A percentile compares a stretch with the other conserved stretches of the same genome.
These are phyloP conservation scores for Wallacemonas rigidus DNA, from an alignment of 208 protist species.

Conservation along the genomic window DNA sequence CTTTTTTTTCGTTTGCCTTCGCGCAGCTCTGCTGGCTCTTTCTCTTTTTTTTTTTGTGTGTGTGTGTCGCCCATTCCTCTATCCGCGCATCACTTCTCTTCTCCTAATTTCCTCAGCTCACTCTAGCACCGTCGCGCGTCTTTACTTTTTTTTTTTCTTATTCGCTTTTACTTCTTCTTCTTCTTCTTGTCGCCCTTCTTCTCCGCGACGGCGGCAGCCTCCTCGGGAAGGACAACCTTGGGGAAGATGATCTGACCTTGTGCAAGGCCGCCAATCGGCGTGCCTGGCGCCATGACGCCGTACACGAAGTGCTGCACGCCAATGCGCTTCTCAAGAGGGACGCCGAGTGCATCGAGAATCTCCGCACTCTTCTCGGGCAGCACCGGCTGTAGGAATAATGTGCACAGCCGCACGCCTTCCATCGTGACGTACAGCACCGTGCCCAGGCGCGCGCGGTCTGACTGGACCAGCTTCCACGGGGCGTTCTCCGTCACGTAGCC, in stretches of 20 bases:
- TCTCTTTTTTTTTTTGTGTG: conserved; percentile 11
- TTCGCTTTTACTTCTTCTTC: conserved; percentile 18
- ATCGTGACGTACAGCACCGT: conserved; percentile 91
- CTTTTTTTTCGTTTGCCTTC: too few relatives aligned
- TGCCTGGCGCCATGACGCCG: conserved; percentile 62
- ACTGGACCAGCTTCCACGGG: conserved; percentile 93
- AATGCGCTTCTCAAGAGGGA: conserved; percentile 53
- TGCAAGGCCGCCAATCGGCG: conserved; percentile 45
- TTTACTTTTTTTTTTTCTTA: background rate
- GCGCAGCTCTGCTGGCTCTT: background rate
- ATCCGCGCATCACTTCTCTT: too few relatives aligned
- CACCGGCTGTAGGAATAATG: conserved; percentile 82
- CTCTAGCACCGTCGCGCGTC: too few relatives aligned
- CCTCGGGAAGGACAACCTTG: conserved; percentile 45
- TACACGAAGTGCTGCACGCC: conserved; percentile 68
- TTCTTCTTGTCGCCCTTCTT: conserved; percentile 17
- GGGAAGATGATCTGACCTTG: conserved; percentile 78
- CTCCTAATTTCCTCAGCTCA: too few relatives aligned
- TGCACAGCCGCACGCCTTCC: conserved; percentile 87
- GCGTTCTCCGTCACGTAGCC: conserved; percentile 90
- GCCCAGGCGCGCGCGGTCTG: conserved; percentile 63
- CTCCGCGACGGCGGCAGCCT: conserved; percentile 20
- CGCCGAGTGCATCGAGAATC: conserved; percentile 88
- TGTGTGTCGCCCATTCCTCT: background rate
- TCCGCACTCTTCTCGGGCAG: conserved; percentile 76